Percentiles rank a stretch among this genome's conserved stretches.
Evolutionary conservation across 176 grass and related monocot species (phyloP).

Genomic region (Cenchrus fungigraminus): DNA sequence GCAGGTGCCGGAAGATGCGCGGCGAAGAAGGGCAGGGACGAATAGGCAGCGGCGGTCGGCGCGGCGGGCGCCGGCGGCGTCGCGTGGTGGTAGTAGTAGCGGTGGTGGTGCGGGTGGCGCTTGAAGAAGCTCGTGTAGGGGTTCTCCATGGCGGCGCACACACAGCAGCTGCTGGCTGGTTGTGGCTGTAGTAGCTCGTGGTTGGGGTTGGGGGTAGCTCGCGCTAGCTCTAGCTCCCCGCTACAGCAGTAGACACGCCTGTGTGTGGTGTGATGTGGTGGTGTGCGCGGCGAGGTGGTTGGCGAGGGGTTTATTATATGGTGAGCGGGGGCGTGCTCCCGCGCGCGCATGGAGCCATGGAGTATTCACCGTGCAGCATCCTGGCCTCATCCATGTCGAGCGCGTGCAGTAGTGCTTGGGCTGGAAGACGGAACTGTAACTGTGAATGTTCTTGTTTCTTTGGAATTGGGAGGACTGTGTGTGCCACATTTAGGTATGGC

Average conservation of each 20-base stretch:
- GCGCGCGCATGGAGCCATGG: neutral
- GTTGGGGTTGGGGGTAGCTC: neutral
- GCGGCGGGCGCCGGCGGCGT: neutral
- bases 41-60: neutral
- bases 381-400: neutral
- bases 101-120: slow-evolving; percentile 48
- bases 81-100: slow-evolving; percentile 27
- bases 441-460: neutral
- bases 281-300: slow-evolving; percentile 46
- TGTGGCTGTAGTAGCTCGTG: neutral
- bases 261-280: neutral
- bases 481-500: neutral
- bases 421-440: neutral
- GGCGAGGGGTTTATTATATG: slow-evolving; percentile 48
- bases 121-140: slow-evolving; percentile 71
- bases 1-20: neutral
- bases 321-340: slow-evolving; percentile 9
- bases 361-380: slow-evolving; percentile 2
- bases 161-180: neutral
- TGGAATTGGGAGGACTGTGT: neutral
- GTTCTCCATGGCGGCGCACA: slow-evolving; percentile 65
- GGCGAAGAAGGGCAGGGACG: slow-evolving; percentile 32
- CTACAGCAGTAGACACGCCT: neutral
- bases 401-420: neutral
- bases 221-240: neutral